A percentile compares a stretch with the other conserved stretches of the same genome.
These are phyloP conservation scores for Sordariomycetes sp. DNA, from an alignment of 2,329 filamentous ascomycete genomes.

Conservation along the genomic window DNA sequence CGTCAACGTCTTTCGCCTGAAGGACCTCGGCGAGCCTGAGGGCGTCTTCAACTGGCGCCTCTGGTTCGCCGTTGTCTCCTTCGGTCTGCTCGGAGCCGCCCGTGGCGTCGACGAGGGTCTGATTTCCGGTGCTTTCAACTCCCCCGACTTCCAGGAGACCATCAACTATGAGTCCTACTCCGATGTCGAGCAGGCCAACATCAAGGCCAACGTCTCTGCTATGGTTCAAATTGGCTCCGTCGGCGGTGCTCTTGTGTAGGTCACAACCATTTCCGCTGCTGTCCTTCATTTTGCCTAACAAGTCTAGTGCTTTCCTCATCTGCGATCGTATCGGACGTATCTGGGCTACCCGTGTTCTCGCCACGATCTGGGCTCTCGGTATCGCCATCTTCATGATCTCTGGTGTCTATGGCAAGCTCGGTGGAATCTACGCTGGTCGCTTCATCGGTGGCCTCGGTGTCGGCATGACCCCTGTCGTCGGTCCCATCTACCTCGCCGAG, in stretches of 20 bases:
- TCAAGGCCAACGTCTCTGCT: constrained; percentile 67
- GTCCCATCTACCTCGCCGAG: constrained; percentile 63
- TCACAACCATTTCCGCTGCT: too few relatives aligned
- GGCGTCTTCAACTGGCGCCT: constrained; percentile 70
- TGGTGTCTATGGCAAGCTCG: constrained; percentile 39
- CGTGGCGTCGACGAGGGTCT: constrained; percentile 75
- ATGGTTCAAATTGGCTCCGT: constrained; percentile 79
- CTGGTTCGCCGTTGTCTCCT: constrained; percentile 67
- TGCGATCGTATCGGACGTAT: constrained; percentile 55
- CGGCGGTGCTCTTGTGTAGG: constrained; percentile 53
- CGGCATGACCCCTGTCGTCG: constrained; percentile 58
- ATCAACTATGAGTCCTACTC: constrained; percentile 49
- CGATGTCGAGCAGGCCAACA: constrained; percentile 48
- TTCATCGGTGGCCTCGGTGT: constrained; percentile 60
- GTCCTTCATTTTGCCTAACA: too few relatives aligned
- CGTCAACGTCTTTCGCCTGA: constrained; percentile 55
- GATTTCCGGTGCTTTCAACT: constrained; percentile 62
- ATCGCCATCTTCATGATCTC: constrained; percentile 49
- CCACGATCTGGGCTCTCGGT: constrained; percentile 46
- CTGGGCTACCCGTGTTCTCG: constrained; percentile 51
- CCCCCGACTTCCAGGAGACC: constrained; percentile 50
- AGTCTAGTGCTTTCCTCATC: constrained; percentile 42
- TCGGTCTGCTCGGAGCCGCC: constrained; percentile 67
- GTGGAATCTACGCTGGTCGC: constrained; percentile 53
- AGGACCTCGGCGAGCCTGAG: constrained; percentile 55